A percentile compares a stretch with the other conserved stretches of the same genome.
Conservation (phyloP, 108 stramenopile genomes). For the Cyclostephanos tholiformis region DNA sequence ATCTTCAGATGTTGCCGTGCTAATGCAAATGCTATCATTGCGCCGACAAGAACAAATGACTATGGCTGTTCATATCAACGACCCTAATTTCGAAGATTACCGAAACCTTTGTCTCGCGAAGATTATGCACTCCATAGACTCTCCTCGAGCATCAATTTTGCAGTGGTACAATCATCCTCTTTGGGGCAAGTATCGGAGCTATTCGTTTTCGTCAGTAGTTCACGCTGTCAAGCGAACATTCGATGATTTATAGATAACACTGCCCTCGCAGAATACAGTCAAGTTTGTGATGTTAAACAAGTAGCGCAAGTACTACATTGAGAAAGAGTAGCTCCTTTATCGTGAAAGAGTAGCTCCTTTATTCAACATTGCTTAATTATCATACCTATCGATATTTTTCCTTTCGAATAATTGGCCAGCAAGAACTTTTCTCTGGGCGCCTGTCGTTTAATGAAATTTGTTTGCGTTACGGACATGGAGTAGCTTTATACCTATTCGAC, state of each 20-base stretch:
- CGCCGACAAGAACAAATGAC: slow-evolving; percentile 28
- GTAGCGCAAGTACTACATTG: background rate
- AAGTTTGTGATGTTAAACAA: background rate
- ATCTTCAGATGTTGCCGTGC: slow-evolving; percentile 40
- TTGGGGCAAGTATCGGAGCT: slow-evolving; percentile 71
- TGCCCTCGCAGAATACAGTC: background rate
- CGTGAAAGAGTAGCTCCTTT: too few relatives aligned
- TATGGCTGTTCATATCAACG: slow-evolving; percentile 38
- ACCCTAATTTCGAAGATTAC: slow-evolving; percentile 54
- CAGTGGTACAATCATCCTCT: slow-evolving; percentile 59
- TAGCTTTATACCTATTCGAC: background rate
- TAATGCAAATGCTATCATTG: slow-evolving; percentile 46
- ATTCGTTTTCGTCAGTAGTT: slow-evolving; percentile 46
- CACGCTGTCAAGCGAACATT: slow-evolving; percentile 33
- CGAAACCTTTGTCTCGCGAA: slow-evolving; percentile 69
- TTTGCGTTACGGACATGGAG: background rate
- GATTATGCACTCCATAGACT: slow-evolving; percentile 79
- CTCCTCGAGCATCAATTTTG: slow-evolving; percentile 56
- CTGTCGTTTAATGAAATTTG: background rate
- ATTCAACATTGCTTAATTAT: too few relatives aligned
- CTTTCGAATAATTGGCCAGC: background rate
- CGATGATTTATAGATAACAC: background rate
- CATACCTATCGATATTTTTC: too few relatives aligned
- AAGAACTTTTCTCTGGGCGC: too few relatives aligned
- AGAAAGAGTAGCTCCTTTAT: too few relatives aligned